A percentile compares a stretch with the other conserved stretches of the same genome.
These are phyloP conservation scores for Stipa capillata DNA, from an alignment of 176 grass and related monocot genomes.

Conservation along the genomic window DNA sequence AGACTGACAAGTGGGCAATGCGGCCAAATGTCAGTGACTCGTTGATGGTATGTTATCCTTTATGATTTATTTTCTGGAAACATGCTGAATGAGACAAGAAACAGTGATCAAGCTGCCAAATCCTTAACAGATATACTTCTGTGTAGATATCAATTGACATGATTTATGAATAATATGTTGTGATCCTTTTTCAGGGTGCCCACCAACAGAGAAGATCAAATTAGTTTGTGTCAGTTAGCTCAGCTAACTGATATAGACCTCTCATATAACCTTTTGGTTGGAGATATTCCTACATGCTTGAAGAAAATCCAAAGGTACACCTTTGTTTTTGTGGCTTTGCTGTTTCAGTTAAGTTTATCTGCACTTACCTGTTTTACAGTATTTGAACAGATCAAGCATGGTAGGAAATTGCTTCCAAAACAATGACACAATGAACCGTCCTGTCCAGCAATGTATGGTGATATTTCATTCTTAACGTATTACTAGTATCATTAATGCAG, in stretches of 20 bases:
- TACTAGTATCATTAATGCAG: neutral
- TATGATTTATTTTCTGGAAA: neutral
- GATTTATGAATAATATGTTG: neutral
- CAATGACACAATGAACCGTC: slow-evolving; percentile 41
- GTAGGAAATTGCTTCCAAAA: slow-evolving; percentile 72
- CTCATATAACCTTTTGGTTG: slow-evolving; percentile 74
- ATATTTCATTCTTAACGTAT: slow-evolving; percentile 6
- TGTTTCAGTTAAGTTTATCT: slow-evolving; percentile 19
- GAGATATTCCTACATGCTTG: slow-evolving; percentile 67
- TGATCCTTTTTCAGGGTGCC: slow-evolving; percentile 32
- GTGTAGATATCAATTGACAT: neutral
- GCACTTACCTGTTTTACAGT: slow-evolving; percentile 54
- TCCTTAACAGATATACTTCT: neutral
- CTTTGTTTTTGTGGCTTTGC: slow-evolving; percentile 6
- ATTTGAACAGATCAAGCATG: slow-evolving; percentile 73
- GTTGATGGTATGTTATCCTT: too few species aligned
- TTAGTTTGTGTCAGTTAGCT: slow-evolving; percentile 64
- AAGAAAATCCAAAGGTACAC: slow-evolving; percentile 59
- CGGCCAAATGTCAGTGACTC: too few species aligned
- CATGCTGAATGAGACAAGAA: slow-evolving; percentile 2
- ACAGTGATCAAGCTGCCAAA: slow-evolving; percentile 1
- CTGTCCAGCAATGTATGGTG: slow-evolving; percentile 56
- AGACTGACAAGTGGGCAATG: too few species aligned
- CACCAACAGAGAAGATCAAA: slow-evolving; percentile 19
- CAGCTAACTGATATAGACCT: slow-evolving; percentile 55